Evolutionary conservation across 208 protist genomes (phyloP).

Genomic region (Trypanosoma cruzi): DNA sequence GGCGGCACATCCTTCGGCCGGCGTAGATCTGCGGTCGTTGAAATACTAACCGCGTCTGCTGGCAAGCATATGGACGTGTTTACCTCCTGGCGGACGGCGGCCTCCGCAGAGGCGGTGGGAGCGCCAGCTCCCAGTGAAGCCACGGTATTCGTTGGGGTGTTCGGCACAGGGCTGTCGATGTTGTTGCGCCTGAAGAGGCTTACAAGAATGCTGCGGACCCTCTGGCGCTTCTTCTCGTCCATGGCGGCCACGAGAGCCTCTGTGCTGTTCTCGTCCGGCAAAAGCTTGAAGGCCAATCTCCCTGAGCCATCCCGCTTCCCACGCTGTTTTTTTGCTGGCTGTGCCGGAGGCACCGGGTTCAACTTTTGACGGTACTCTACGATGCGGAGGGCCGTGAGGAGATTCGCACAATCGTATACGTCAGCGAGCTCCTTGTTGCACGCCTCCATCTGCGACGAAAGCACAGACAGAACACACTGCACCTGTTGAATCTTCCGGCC

Average conservation of each 20-base stretch:
- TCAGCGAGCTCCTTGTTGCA: slow-evolving; percentile 16
- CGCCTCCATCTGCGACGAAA: slow-evolving; percentile 18
- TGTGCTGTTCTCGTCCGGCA: slow-evolving; percentile 22
- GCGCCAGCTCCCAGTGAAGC: background rate
- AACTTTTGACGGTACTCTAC: slow-evolving; percentile 23
- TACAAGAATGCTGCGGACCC: slow-evolving; percentile 20
- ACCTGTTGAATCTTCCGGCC: slow-evolving; percentile 5
- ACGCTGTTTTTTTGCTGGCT: slow-evolving; percentile 4
- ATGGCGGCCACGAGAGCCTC: slow-evolving; percentile 30
- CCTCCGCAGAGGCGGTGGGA: background rate
- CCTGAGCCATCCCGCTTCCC: slow-evolving; percentile 9
- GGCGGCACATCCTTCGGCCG: slow-evolving; percentile 42
- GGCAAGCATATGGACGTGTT: background rate
- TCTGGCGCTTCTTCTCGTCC: slow-evolving; percentile 38
- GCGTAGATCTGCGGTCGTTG: background rate
- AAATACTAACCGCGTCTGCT: background rate
- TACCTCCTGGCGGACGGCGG: background rate
- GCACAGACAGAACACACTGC: slow-evolving; percentile 8
- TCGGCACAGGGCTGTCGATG: background rate
- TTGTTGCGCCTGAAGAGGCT: slow-evolving; percentile 23
- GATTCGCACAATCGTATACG: slow-evolving; percentile 18
- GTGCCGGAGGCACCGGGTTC: background rate
- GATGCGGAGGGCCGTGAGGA: slow-evolving; percentile 21
- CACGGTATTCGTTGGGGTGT: background rate
- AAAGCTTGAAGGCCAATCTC: background rate